Evolutionary conservation across 2,329 filamentous ascomycete species (phyloP).

Genomic region (Cercospora zeina): DNA sequence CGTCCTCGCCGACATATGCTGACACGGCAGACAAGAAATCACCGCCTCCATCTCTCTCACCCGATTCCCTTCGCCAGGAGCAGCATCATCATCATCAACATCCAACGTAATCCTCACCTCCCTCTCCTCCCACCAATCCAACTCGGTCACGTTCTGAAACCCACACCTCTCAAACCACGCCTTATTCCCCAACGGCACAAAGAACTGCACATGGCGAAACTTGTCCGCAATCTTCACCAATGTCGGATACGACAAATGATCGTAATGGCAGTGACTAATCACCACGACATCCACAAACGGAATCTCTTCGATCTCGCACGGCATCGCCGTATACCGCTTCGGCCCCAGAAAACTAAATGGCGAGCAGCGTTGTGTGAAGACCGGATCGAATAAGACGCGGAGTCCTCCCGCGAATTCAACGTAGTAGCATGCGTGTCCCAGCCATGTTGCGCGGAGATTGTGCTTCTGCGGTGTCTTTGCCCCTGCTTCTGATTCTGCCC

Average conservation of each 20-base stretch:
- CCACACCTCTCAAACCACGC: constrained; percentile 74
- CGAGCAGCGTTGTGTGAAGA: constrained; percentile 84
- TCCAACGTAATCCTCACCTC: constrained; percentile 63
- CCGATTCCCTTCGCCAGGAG: neutral
- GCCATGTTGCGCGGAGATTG: constrained; percentile 82
- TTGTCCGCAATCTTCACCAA: constrained; percentile 68
- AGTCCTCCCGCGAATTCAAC: constrained; percentile 85
- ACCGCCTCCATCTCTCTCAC: constrained; percentile 60
- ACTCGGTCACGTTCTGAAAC: constrained; percentile 75
- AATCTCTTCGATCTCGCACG: constrained; percentile 75
- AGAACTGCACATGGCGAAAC: constrained; percentile 81
- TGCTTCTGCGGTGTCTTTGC: too few species aligned
- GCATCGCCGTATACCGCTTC: constrained; percentile 73
- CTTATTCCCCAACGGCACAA: constrained; percentile 80
- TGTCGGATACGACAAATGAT: constrained; percentile 79
- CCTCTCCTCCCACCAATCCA: constrained; percentile 93
- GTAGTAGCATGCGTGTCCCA: constrained; percentile 92
- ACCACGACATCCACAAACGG: constrained; percentile 72
- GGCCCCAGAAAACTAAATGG: constrained; percentile 71
- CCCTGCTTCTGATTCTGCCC: too few species aligned
- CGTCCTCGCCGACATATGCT: constrained; percentile 73
- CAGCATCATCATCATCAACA: too few species aligned
- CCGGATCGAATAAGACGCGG: constrained; percentile 88
- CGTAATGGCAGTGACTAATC: constrained; percentile 87
- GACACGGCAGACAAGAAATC: constrained; percentile 77